Evolutionary conservation across 805 yeast species (phyloP), one percentile per base, ranked within the genome.

Genomic region (Schwanniomyces yamadae): DNA sequence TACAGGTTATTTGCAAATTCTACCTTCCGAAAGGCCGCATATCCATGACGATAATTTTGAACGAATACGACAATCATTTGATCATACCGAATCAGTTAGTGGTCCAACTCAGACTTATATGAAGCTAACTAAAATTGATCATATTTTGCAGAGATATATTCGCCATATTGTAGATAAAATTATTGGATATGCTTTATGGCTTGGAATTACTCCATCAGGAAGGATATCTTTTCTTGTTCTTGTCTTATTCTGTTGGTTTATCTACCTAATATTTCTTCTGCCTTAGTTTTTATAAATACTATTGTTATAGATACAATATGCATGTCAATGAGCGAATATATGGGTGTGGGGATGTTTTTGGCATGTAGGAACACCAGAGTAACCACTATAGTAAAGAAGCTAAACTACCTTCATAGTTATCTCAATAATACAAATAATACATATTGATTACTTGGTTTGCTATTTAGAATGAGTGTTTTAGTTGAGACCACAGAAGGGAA

Each of bases 21-120:
- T 55, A 11, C 59, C 62, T 3, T 41, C 38, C n/a, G 46, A 47
- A 36, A 44, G 39, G 27, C 32, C 39, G 10, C 41, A 42, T 25
- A 44, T 41, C 23, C 37, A 46, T n/a, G 33, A 31, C 16, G 34
- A 17, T 17, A 25, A 6, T 19, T n/a, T 7, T 13, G 31, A 27
- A 27, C 23, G 32, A 13, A 11, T 28, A 13, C 25, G 18, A 14
- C 20, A 19, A 8, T 15, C 27, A 1, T n/a, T n/a, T n/a, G 40
- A 27, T 5, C 40, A 43, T 11, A 32, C 39, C 14, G 55, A 54
- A 23, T 36, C 52, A 2, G 53, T 59, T 5, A 60, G 61, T 37
- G 73, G 72, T 1, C 71, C 71, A 3, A 67, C 73, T 1, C 64
- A 57, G 40, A 55, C 58, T 3, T 68, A 66, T 43, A 49, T 66